A percentile compares a stretch with the other conserved stretches of the same genome.
Conservation (phyloP, 2,329 filamentous ascomycete genomes). For the Thelonectria olida region DNA sequence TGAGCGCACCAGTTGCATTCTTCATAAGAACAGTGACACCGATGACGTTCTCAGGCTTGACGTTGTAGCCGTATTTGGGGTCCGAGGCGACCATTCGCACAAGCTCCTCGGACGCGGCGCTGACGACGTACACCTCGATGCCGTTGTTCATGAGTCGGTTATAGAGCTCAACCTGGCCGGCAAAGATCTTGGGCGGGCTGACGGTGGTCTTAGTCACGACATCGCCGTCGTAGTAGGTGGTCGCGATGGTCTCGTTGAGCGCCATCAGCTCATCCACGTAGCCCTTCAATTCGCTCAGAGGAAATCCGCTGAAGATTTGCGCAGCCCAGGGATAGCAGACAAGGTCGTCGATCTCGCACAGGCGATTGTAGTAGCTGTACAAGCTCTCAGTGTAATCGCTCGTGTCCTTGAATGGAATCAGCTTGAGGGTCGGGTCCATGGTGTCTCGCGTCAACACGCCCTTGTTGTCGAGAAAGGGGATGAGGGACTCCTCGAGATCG, state of each 20-base stretch:
- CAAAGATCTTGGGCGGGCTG: slow-evolving; percentile 48
- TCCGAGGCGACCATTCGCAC: slow-evolving; percentile 57
- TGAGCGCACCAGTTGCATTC: slow-evolving; percentile 43
- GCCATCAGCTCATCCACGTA: slow-evolving; percentile 59
- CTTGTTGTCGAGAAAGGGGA: slow-evolving; percentile 54
- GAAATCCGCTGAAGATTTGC: slow-evolving; percentile 52
- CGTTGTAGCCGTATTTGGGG: slow-evolving; percentile 56
- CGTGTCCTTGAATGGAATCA: slow-evolving; percentile 54
- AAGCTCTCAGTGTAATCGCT: slow-evolving; percentile 50
- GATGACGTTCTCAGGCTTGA: slow-evolving; percentile 54
- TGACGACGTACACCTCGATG: slow-evolving; percentile 55
- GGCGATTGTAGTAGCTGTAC: slow-evolving; percentile 56
- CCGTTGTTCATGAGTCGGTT: slow-evolving; percentile 53
- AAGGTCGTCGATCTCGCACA: slow-evolving; percentile 52
- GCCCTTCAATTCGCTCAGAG: slow-evolving; percentile 55
- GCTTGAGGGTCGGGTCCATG: slow-evolving; percentile 50
- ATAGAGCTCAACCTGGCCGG: slow-evolving; percentile 54
- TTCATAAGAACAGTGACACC: slow-evolving; percentile 51
- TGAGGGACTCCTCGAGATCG: slow-evolving; percentile 54
- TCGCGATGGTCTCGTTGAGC: slow-evolving; percentile 47
- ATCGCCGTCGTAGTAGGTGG: slow-evolving; percentile 49
- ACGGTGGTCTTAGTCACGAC: slow-evolving; percentile 41
- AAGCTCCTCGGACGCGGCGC: slow-evolving; percentile 53
- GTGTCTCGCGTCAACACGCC: slow-evolving; percentile 52
- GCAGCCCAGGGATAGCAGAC: slow-evolving; percentile 55